phyloP scores from a whole-genome alignment of 1,284 basidiomycete species.

The Heterobasidion irregulare region DNA sequence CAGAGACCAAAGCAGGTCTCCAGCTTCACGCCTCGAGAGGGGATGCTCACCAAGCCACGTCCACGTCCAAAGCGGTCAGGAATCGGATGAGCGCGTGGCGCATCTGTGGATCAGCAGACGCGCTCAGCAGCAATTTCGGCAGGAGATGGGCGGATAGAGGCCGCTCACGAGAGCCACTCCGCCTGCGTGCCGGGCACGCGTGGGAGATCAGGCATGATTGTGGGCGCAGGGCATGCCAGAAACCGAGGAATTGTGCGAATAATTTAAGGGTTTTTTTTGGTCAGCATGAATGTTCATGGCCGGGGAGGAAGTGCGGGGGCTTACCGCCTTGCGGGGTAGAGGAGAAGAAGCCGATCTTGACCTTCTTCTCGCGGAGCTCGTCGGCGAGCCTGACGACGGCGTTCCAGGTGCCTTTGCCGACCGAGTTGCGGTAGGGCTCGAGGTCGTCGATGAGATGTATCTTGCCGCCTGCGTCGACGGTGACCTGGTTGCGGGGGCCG shows the following conservation, averaged over 20 bases:
- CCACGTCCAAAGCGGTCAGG: constrained; percentile 68
- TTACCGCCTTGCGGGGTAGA: constrained; percentile 84
- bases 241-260: constrained; percentile 11
- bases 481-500: constrained; percentile 72
- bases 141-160: constrained; percentile 4
- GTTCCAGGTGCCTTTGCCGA: constrained; percentile 66
- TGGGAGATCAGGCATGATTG: constrained; percentile 11
- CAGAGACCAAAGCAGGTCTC: background rate
- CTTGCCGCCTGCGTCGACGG: constrained; percentile 72
- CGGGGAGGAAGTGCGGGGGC: constrained; percentile 12
- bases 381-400: constrained; percentile 72
- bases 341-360: constrained; percentile 84
- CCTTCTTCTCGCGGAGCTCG: constrained; percentile 73
- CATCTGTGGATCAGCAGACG: constrained; percentile 43
- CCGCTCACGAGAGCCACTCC: constrained; percentile 76
- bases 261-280: constrained; percentile 5
- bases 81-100: constrained; percentile 83
- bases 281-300: constrained; percentile 12
- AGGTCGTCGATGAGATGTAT: constrained; percentile 75
- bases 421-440: constrained; percentile 60
- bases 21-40: background rate
- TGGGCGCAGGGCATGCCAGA: constrained; percentile 9
- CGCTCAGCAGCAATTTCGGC: constrained; percentile 7
- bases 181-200: constrained; percentile 31
- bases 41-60: constrained; percentile 62